These are phyloP conservation scores for Sporothrix euskadiensis DNA, from an alignment of 2,329 filamentous ascomycete species.

Conservation along the genomic window DNA sequence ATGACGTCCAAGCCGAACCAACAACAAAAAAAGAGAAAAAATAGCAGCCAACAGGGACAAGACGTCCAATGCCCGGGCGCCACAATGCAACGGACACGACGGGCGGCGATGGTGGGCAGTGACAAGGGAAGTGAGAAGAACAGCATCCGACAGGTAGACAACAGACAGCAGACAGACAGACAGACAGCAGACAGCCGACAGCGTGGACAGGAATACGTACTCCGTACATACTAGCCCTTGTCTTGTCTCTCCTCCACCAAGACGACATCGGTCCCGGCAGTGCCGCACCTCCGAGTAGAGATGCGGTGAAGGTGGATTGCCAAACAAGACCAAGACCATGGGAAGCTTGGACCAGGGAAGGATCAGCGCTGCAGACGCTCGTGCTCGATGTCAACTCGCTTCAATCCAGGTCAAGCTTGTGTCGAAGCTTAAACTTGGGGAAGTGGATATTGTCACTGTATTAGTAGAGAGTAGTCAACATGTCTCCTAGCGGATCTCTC, in stretches of 20 bases:
- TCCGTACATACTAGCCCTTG: too few species aligned
- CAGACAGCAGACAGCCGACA: background rate
- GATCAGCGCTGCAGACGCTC: background rate
- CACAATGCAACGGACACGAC: background rate
- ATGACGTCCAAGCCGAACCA: background rate
- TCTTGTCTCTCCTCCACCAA: background rate
- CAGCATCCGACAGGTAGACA: too few species aligned
- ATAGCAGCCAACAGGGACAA: background rate
- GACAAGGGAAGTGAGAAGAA: background rate
- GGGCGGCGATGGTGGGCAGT: too few species aligned
- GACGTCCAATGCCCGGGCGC: background rate
- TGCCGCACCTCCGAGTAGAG: background rate
- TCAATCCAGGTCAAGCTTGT: background rate
- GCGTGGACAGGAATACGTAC: background rate
- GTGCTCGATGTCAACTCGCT: background rate
- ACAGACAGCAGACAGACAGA: too few species aligned
- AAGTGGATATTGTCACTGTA: background rate
- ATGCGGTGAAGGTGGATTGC: background rate
- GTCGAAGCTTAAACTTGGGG: background rate
- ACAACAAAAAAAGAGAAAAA: background rate
- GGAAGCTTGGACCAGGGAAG: background rate
- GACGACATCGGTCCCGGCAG: background rate
- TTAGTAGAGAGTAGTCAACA: background rate
- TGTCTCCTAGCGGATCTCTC: background rate
- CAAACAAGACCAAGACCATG: background rate